Percentiles rank a stretch among this genome's conserved stretches.
These are phyloP conservation scores for Ogataea hybrid DNA, from an alignment of 1,139 yeast species.

Conservation along the genomic window DNA sequence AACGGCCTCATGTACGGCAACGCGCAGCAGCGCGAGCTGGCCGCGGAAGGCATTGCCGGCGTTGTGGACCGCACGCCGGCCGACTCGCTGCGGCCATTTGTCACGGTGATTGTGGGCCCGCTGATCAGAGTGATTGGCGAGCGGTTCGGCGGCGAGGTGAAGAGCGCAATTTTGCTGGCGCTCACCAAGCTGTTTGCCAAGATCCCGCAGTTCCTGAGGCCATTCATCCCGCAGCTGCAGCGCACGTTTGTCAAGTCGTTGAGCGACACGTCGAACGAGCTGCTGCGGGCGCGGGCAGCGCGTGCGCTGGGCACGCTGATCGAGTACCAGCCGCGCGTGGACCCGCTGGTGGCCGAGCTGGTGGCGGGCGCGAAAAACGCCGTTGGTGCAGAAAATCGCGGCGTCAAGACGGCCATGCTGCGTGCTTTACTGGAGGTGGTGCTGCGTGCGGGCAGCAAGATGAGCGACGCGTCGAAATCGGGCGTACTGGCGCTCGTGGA, in stretches of 20 bases:
- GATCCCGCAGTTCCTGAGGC: constrained; percentile 89
- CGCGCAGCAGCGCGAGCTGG: constrained; percentile 74
- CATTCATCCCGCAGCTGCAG: constrained; percentile 96
- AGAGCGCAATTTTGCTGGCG: constrained; percentile 87
- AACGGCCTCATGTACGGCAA: constrained; percentile 97
- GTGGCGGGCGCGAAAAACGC: constrained; percentile 66
- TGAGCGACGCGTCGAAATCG: constrained; percentile 71
- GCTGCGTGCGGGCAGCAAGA: constrained; percentile 70
- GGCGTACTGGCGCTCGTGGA: constrained; percentile 75
- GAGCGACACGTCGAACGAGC: constrained; percentile 70
- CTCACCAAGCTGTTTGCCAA: constrained; percentile 73
- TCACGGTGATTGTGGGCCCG: constrained; percentile 95
- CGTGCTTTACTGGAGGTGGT: constrained; percentile 85
- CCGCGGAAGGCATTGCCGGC: constrained; percentile 90
- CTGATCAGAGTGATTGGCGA: constrained; percentile 98
- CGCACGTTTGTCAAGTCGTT: constrained; percentile 94
- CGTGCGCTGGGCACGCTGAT: constrained; percentile 84
- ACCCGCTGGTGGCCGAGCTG: constrained; percentile 83
- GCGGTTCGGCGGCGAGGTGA: constrained; percentile 84
- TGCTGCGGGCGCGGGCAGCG: constrained; percentile 83
- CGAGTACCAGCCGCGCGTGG: constrained; percentile 89
- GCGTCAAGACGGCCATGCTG: constrained; percentile 82
- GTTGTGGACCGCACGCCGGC: constrained; percentile 86
- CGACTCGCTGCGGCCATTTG: constrained; percentile 76
- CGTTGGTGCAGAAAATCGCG: constrained; percentile 47